Evolutionary conservation across 805 yeast species (phyloP).

Genomic region (Wickerhamomyces subpelliculosus): DNA sequence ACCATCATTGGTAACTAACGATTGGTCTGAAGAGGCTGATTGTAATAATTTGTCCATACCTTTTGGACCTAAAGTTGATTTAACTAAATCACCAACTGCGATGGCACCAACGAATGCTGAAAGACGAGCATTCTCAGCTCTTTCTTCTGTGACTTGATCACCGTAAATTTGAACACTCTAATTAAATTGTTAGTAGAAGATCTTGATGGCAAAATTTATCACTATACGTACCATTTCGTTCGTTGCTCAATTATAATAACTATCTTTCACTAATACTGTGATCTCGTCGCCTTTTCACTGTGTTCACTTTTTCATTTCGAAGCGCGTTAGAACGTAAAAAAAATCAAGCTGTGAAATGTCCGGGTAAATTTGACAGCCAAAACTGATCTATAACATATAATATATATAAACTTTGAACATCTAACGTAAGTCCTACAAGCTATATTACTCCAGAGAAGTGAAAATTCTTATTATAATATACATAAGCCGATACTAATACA

Average conservation of each 20-base stretch:
- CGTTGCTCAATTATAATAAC: not conserved
- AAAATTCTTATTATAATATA: too few relatives aligned
- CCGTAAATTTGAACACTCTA: constrained; percentile 82
- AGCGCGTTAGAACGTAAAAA: not conserved
- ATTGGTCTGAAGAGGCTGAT: constrained; percentile 70
- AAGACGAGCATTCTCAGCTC: constrained; percentile 97
- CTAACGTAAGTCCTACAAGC: too few relatives aligned
- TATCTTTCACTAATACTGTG: not conserved
- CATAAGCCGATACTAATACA: too few relatives aligned
- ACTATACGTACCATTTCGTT: not conserved
- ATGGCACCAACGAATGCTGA: constrained; percentile 98
- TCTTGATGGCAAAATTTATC: not conserved
- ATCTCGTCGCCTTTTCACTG: not conserved
- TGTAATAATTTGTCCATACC: constrained; percentile 97
- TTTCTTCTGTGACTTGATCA: constrained; percentile 94
- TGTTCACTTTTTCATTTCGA: not conserved
- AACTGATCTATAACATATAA: too few relatives aligned
- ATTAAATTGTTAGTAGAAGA: not conserved
- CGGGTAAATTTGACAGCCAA: too few relatives aligned
- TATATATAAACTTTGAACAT: too few relatives aligned
- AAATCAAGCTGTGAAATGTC: not conserved
- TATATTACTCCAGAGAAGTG: too few relatives aligned
- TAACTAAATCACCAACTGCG: constrained; percentile 97
- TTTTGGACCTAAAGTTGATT: constrained; percentile 92
- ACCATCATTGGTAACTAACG: constrained; percentile 94